Conservation (phyloP, 805 yeast species). For the Clavispora santaluciae region DNA sequence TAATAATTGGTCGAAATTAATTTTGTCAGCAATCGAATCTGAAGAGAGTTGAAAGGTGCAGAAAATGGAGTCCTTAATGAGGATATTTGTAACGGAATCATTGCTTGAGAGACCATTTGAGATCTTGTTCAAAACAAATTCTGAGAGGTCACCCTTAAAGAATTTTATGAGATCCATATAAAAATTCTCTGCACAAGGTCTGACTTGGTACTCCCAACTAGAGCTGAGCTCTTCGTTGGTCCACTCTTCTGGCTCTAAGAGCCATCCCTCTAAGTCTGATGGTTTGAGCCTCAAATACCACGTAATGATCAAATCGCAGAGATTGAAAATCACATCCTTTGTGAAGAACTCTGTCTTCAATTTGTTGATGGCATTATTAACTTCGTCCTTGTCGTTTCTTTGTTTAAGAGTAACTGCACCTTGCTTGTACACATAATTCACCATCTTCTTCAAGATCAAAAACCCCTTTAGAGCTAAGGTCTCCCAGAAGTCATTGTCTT, state of each 20-base stretch:
- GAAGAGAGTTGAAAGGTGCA: conserved; percentile 81
- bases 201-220: conserved; percentile 77
- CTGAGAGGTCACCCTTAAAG: conserved; percentile 53
- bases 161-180: conserved; percentile 67
- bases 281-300: conserved; percentile 75
- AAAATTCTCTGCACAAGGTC: conserved; percentile 84
- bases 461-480: conserved; percentile 63
- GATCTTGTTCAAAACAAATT: conserved; percentile 56
- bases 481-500: conserved; percentile 69
- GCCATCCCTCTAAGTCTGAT: conserved; percentile 77
- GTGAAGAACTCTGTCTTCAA: conserved; percentile 56
- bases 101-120: conserved; percentile 32
- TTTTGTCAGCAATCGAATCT: conserved; percentile 54
- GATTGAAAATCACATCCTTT: conserved; percentile 46
- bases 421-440: conserved; percentile 57
- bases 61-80: conserved; percentile 73
- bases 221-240: conserved; percentile 71
- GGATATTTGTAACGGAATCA: conserved; percentile 42
- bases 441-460: conserved; percentile 56
- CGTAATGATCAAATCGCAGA: conserved; percentile 63
- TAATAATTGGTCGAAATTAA: conserved; percentile 66
- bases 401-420: conserved; percentile 66
- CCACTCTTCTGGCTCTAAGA: conserved; percentile 89
- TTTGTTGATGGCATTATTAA: conserved; percentile 49
- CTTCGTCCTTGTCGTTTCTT: conserved; percentile 60